These are phyloP conservation scores for Byssochlamys sp. DNA, from an alignment of 2,329 filamentous ascomycete species.

Conservation along the genomic window DNA sequence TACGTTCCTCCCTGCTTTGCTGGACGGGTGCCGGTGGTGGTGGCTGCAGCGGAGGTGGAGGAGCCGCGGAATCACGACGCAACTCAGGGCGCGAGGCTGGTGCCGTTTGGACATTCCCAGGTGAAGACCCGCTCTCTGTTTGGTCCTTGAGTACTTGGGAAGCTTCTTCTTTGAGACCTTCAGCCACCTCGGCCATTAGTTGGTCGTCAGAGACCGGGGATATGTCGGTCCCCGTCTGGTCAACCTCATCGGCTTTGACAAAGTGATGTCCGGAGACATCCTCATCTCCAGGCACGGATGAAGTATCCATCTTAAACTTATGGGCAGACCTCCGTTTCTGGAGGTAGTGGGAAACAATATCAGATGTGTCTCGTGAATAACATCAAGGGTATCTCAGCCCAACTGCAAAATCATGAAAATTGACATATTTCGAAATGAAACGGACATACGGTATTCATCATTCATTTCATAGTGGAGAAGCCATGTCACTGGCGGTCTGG, in stretches of 20 bases:
- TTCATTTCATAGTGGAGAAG: background rate
- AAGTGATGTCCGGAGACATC: conserved; percentile 29
- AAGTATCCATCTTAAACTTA: conserved; percentile 18
- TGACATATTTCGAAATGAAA: background rate
- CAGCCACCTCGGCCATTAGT: conserved; percentile 32
- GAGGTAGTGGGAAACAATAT: conserved; percentile 1
- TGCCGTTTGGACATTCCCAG: conserved; percentile 9
- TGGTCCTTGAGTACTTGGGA: conserved; percentile 11
- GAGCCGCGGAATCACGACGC: conserved; percentile 26
- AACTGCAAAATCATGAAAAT: background rate
- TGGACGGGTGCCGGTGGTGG: conserved; percentile 38
- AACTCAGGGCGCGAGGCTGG: conserved; percentile 24
- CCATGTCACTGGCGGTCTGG: background rate
- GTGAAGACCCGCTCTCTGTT: conserved; percentile 4
- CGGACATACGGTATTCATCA: background rate
- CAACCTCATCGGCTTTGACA: conserved; percentile 42
- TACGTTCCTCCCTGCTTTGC: conserved; percentile 29
- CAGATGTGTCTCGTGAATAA: conserved; percentile 2
- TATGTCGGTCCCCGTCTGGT: conserved; percentile 40
- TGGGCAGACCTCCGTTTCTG: background rate
- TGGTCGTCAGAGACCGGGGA: conserved; percentile 35
- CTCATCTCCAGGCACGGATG: conserved; percentile 12
- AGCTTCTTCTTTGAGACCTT: conserved; percentile 29
- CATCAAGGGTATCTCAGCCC: conserved; percentile 9
- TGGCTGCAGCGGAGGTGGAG: conserved; percentile 36